phyloP scores from a whole-genome alignment of 2,329 filamentous ascomycete genomes.

The Colletotrichum theobromicola region DNA sequence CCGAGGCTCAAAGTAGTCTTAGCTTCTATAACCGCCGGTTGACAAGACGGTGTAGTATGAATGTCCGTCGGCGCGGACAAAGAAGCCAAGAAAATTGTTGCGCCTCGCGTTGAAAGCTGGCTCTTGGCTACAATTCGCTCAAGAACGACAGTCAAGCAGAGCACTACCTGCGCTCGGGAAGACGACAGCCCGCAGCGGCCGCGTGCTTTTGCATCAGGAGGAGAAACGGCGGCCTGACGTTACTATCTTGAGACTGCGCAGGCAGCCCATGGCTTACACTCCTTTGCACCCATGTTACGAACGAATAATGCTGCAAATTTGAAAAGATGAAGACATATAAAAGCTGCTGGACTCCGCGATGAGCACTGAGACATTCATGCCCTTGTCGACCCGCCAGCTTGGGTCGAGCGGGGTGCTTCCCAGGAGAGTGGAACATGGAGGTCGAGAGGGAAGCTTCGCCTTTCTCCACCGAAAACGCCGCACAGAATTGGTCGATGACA shows the following conservation, averaged over 20 bases:
- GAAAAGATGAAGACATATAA: background rate
- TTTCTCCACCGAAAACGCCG: background rate
- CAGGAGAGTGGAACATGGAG: background rate
- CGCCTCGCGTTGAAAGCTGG: background rate
- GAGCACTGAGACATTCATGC: background rate
- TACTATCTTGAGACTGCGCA: background rate
- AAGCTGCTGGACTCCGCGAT: background rate
- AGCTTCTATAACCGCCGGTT: background rate
- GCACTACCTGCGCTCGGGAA: background rate
- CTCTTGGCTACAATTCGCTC: background rate
- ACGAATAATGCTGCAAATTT: background rate
- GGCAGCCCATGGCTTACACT: background rate
- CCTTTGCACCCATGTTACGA: background rate
- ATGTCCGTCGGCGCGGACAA: background rate
- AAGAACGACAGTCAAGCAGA: background rate
- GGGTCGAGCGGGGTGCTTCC: background rate
- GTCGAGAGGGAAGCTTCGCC: background rate
- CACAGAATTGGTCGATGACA: background rate
- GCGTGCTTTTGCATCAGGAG: background rate
- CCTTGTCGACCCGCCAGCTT: background rate
- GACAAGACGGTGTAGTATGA: background rate
- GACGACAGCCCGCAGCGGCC: background rate
- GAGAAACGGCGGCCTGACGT: background rate
- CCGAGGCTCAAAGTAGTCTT: background rate
- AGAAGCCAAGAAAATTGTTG: background rate